phyloP scores from a whole-genome alignment of 306 rosid genomes.

The Senna tora region DNA sequence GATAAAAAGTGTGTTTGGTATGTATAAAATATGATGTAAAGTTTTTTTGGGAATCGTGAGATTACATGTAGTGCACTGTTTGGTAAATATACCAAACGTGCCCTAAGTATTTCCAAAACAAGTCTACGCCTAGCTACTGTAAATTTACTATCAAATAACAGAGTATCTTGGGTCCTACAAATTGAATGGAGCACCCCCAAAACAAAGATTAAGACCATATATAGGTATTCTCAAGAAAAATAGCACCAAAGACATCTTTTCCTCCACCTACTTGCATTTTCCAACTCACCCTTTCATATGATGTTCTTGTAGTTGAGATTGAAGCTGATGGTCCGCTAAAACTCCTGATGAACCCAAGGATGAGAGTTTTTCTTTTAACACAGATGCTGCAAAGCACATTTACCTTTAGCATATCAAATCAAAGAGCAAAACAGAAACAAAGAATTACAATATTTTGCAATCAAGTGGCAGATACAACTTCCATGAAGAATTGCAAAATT shows the following conservation, averaged over 20 bases:
- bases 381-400: constrained; percentile 75
- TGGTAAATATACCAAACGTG: no score
- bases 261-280: constrained; percentile 27
- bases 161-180: background rate
- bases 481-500: background rate
- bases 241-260: constrained; percentile 21
- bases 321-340: constrained; percentile 98
- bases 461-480: constrained; percentile 4
- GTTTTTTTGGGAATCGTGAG: no score
- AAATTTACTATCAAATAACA: background rate
- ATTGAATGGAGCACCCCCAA: background rate
- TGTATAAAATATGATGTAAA: no score
- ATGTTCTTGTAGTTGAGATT: constrained; percentile 96
- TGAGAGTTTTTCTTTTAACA: constrained; percentile 85
- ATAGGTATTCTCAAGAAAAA: background rate
- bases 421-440: constrained; percentile 31
- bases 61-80: no score
- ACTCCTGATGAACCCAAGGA: constrained; percentile 96
- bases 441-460: constrained; percentile 7
- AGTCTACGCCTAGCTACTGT: background rate
- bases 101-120: background rate
- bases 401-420: constrained; percentile 46
- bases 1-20: no score
- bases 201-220: background rate
- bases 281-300: constrained; percentile 79